phyloP scores from a whole-genome alignment of 2,329 filamentous ascomycete species.

The Tetracladium maxilliforme region DNA sequence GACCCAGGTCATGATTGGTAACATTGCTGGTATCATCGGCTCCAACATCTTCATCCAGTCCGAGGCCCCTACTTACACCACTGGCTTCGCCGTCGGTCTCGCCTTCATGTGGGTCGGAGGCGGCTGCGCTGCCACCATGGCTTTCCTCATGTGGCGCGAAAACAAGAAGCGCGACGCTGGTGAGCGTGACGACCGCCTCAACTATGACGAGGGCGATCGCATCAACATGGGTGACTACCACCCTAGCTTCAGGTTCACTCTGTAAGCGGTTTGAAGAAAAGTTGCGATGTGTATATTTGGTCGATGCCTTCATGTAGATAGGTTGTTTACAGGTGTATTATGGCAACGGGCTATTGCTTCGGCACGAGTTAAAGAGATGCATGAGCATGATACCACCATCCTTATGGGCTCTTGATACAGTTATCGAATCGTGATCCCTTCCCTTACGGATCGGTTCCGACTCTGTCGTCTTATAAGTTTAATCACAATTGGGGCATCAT shows the following conservation, averaged over 20 bases:
- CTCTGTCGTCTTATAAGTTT: too few relatives aligned
- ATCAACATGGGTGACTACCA: conserved; percentile 36
- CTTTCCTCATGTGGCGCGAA: conserved; percentile 23
- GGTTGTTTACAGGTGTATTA: too few relatives aligned
- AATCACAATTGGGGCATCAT: too few relatives aligned
- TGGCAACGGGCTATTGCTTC: too few relatives aligned
- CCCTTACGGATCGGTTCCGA: too few relatives aligned
- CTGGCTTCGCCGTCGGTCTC: conserved; percentile 18
- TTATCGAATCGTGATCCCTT: too few relatives aligned
- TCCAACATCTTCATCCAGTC: conserved; percentile 17
- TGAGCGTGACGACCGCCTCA: conserved; percentile 25
- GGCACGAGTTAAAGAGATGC: too few relatives aligned
- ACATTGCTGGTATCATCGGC: conserved; percentile 22
- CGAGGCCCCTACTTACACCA: conserved; percentile 18
- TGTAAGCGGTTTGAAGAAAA: too few relatives aligned
- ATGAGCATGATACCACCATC: too few relatives aligned
- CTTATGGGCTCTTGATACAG: too few relatives aligned
- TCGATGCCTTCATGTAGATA: too few relatives aligned
- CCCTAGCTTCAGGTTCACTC: conserved; percentile 28
- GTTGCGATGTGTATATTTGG: too few relatives aligned
- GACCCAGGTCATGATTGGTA: conserved; percentile 33
- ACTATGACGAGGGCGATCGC: conserved; percentile 18
- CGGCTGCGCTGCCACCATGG: conserved; percentile 18
- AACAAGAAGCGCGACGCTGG: conserved; percentile 30
- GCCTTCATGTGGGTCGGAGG: conserved; percentile 16